Percentiles rank a stretch among this genome's conserved stretches.
phyloP scores from a whole-genome alignment of 176 grass and related monocot genomes.

The Bothriochloa decipiens region DNA sequence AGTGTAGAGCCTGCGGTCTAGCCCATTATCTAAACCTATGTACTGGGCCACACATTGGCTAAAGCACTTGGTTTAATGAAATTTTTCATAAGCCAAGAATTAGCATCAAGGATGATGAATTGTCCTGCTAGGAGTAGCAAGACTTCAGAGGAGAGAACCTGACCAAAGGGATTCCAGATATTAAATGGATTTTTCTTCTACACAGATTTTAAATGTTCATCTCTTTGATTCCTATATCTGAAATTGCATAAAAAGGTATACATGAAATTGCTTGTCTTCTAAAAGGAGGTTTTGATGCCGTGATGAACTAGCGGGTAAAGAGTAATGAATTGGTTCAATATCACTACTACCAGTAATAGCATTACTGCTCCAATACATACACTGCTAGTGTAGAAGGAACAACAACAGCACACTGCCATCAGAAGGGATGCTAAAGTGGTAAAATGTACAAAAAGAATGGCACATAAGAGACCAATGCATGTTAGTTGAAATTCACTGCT shows the following conservation, averaged over 20 bases:
- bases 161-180: neutral
- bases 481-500: neutral
- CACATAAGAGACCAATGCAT: neutral
- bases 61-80: neutral
- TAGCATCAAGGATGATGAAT: neutral
- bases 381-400: conserved; percentile 8
- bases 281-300: neutral
- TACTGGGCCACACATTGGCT: neutral
- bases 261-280: neutral
- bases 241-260: neutral
- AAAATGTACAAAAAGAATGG: neutral
- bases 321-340: neutral
- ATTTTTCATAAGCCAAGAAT: neutral
- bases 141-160: neutral
- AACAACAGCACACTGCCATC: conserved; percentile 16
- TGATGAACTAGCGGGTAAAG: neutral
- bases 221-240: neutral
- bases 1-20: neutral
- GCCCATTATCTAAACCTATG: neutral
- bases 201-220: neutral
- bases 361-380: conserved; percentile 14
- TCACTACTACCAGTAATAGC: neutral
- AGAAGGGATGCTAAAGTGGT: conserved; percentile 9
- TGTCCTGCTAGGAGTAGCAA: neutral
- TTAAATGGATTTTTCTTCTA: conserved; percentile 13